Evolutionary conservation across 2,329 filamentous ascomycete genomes (phyloP).

Genomic region (Fusarium solani-melongenae): DNA sequence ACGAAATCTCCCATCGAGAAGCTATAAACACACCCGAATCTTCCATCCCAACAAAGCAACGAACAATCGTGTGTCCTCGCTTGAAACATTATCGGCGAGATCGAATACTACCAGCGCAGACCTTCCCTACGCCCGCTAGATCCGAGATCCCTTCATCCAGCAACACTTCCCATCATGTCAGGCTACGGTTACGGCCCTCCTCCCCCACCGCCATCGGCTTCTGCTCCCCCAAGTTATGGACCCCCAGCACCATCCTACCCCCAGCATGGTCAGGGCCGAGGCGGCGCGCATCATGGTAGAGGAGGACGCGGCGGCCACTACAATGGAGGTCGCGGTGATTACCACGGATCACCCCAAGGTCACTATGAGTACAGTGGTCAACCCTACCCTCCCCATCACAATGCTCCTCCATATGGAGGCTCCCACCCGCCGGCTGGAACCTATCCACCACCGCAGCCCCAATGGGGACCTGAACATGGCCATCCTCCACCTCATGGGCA

Average conservation of each 20-base stretch:
- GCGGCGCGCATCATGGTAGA: conserved; percentile 51
- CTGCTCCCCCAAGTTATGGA: conserved; percentile 51
- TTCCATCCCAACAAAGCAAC: neutral
- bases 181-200: conserved; percentile 66
- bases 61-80: neutral
- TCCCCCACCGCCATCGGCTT: conserved; percentile 58
- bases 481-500: conserved; percentile 58
- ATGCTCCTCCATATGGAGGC: conserved; percentile 44
- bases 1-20: neutral
- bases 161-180: conserved; percentile 51
- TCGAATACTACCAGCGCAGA: neutral
- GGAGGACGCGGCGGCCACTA: conserved; percentile 56
- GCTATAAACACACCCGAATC: neutral
- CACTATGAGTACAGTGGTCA: conserved; percentile 59
- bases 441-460: conserved; percentile 54
- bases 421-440: conserved; percentile 51
- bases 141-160: neutral
- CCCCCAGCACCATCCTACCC: conserved; percentile 53
- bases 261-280: conserved; percentile 50
- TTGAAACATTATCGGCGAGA: neutral
- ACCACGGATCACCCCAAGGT: conserved; percentile 51
- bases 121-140: neutral
- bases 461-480: conserved; percentile 55
- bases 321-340: conserved; percentile 53
- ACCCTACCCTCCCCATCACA: conserved; percentile 49